phyloP scores from a whole-genome alignment of 371 early-diverging fungal species.

The Mucor racemosus region DNA sequence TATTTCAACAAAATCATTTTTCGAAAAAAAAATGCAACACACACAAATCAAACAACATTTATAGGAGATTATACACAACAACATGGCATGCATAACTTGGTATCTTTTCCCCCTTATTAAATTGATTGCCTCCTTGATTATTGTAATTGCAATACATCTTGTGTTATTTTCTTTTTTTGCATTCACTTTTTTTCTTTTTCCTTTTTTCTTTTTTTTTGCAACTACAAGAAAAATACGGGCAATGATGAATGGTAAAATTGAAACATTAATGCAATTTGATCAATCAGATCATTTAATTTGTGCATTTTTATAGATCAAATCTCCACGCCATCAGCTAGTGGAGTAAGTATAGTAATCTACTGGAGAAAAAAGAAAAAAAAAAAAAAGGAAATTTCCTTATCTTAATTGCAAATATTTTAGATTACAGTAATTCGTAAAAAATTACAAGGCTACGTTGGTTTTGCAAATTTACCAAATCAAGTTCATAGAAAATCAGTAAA shows the following conservation, averaged over 20 bases:
- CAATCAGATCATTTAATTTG: background rate
- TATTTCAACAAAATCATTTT: background rate
- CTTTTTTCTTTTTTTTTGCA: background rate
- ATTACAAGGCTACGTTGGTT: slow-evolving; percentile 95
- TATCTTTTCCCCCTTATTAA: background rate
- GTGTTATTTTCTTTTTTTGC: background rate
- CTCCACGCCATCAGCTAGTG: slow-evolving; percentile 6
- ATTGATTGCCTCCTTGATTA: background rate
- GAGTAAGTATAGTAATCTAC: slow-evolving; percentile 1
- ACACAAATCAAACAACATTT: background rate
- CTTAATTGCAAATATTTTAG: slow-evolving; percentile 9
- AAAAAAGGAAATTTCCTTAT: background rate
- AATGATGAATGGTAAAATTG: slow-evolving; percentile 8
- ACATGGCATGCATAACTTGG: slow-evolving; percentile 9
- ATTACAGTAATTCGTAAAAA: slow-evolving; percentile 66
- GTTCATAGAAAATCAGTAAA: slow-evolving; percentile 97
- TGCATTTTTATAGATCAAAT: slow-evolving; percentile 1
- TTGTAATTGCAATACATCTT: background rate
- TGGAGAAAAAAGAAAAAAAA: background rate
- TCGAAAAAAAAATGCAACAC: background rate
- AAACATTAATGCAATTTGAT: background rate
- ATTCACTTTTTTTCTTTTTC: slow-evolving; percentile 2
- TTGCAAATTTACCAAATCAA: slow-evolving; percentile 98
- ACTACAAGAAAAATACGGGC: background rate
- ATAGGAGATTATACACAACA: slow-evolving; percentile 3